Base-by-base conservation (phyloP, 2,329 filamentous ascomycete species). In the Chaetomiaceae sp. region DNA sequence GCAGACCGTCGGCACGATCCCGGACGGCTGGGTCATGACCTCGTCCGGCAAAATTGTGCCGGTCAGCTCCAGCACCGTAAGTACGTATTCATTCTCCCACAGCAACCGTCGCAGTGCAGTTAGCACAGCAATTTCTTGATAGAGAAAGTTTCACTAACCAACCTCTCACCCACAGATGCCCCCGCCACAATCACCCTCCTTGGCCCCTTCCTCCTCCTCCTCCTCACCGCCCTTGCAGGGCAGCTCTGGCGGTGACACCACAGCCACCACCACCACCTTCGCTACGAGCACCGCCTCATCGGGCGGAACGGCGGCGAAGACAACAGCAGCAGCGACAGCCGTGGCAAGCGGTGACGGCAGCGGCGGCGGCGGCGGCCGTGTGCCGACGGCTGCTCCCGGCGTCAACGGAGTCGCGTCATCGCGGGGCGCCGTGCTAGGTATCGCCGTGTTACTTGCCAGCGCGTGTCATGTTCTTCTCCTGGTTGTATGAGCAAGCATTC, bases 1-100 rank as follows among this genome's bases (percentile, higher is more conserved):
- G 11, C 69, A 70, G 24, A 69, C 75, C 8, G 45, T 48, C 4
- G 59, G 62, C 33, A 66, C 71, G 52, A 79, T 95, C 49, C 88
- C 90, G 33, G 79, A 75, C 58, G 88, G 86, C 49, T 95, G 88
- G 88, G 77, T 82, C 51, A 86, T 93, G 68, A 87, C 83, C 41
- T 73, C 81, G 51, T 78, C 81, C 56, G 87, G 88, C 62, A 91
- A 90, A 71, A 81, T 93, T 59, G 74, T 88, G 60, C 86, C 86
- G 61, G 77, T 81, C 56, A 79, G 75, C 67, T 79, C 79, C 60
- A 57, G 50, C 34, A 51, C 45, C 40, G 51, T 56, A 44, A 51
- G 55, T 57, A 54, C 41, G 53, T 55, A 26, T 42, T 42, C 15
- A 20, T 38, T 29, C 2, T 15, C 17, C 26, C 27, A 9, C 26